Conservation (phyloP, 202 grass and related monocot genomes). For the Cymbopogon flexuosus region DNA sequence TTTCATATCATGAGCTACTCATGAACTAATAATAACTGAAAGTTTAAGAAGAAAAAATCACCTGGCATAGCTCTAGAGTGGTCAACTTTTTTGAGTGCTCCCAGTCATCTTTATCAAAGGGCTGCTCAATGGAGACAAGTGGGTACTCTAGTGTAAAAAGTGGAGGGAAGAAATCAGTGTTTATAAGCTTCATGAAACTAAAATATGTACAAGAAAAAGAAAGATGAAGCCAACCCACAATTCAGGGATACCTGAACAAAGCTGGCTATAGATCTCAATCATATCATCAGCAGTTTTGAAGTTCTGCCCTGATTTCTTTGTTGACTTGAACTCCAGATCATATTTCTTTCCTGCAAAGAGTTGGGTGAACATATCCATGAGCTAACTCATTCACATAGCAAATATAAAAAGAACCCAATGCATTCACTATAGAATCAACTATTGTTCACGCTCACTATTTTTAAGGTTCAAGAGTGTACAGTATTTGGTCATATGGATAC, state of each 20-base stretch:
- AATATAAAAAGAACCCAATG: slow-evolving; percentile 18
- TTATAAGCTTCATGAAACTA: too few species aligned
- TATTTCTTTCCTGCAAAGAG: slow-evolving; percentile 82
- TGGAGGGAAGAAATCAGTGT: neutral
- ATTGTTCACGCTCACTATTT: slow-evolving; percentile 22
- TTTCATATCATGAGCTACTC: slow-evolving; percentile 31
- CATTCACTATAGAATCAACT: neutral
- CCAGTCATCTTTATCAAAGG: slow-evolving; percentile 44
- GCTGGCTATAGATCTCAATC: slow-evolving; percentile 39
- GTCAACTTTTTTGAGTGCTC: slow-evolving; percentile 88
- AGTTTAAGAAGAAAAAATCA: slow-evolving; percentile 26
- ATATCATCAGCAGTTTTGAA: slow-evolving; percentile 89
- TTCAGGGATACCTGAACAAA: too few species aligned
- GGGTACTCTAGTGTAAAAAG: too few species aligned
- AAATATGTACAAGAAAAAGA: neutral
- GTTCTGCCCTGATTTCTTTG: slow-evolving; percentile 58
- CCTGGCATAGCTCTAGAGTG: slow-evolving; percentile 83
- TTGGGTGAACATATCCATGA: slow-evolving; percentile 14
- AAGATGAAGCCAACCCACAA: too few species aligned
- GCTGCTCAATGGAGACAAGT: too few species aligned
- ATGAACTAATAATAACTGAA: slow-evolving; percentile 10
- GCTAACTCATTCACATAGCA: slow-evolving; percentile 16
- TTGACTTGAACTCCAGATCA: slow-evolving; percentile 77
- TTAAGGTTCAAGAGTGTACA: slow-evolving; percentile 7
- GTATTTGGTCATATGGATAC: neutral